Evolutionary conservation across 2,329 filamentous ascomycete genomes (phyloP), one percentile per base, ranked within the genome.

Genomic region (Apiospora pterosperma): DNA sequence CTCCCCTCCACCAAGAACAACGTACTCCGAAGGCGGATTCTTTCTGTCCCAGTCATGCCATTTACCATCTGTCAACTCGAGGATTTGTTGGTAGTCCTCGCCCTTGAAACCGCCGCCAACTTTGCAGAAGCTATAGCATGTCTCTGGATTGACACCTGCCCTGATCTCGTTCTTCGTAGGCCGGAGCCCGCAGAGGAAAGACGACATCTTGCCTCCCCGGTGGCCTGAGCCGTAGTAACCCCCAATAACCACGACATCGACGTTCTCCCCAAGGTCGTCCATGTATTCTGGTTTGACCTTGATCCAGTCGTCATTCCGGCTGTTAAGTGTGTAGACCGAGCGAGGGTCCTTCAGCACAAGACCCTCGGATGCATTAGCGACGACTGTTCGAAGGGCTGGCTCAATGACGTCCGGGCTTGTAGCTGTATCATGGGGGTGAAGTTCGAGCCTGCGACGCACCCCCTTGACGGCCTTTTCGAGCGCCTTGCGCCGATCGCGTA

Each of bases 211-310:
- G 44, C 95, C 96, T 60, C 96, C 96, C 59, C 96, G 88, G 64
- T 86, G 88, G 0, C 96, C 96, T 36, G 91, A 92, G 16, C 96
- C 96, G 75, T 92, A 99, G 78, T 97, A 98, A 10, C 93, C 96
- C 63, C 95, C 96, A 62, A 99, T 88, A 19, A 99, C 84, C 16
- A 97, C 81, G 69, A 93, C 93, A 75, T 99, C 96, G 4, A 99
- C 86, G 0, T 91, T 92, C 77, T 98, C 95, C 67, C 96, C 96
- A 75, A 96, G 97, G 67, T 97, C 95, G 2, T 90, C 90, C 94
- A 98, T 97, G 76, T 99, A 99, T 69, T 99, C 96, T 1, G 96
- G 96, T 73, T 99, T 99, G 10, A 99, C 94, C 76, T 99, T 99
- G 79, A 97, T 90, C 96, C 96, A 99, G 77, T 97, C 92, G 71